A percentile compares a stretch with the other conserved stretches of the same genome.
Conservation (phyloP, 2,329 filamentous ascomycete genomes). For the Stagonosporopsis vannaccii region DNA sequence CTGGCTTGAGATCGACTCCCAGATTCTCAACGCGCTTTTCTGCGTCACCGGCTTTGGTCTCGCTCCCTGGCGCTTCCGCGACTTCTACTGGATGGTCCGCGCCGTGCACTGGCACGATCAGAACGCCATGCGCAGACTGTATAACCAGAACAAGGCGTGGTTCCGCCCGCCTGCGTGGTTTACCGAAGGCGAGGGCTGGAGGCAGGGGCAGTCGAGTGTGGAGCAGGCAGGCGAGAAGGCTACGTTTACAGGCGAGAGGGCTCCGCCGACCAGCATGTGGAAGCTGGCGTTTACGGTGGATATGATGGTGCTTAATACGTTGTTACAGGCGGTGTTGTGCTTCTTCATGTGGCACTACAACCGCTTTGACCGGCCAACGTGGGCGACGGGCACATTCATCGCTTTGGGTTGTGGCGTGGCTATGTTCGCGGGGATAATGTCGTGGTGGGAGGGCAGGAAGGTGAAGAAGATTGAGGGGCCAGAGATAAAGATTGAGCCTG, state of each 20-base stretch:
- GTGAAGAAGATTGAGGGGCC: slow-evolving; percentile 46
- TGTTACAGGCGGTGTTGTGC: slow-evolving; percentile 75
- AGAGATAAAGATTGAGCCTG: slow-evolving; percentile 12
- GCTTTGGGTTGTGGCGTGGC: slow-evolving; percentile 74
- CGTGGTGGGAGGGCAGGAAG: slow-evolving; percentile 70
- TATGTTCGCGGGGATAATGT: slow-evolving; percentile 71
- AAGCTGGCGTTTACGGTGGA: slow-evolving; percentile 81
- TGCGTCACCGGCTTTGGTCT: slow-evolving; percentile 85
- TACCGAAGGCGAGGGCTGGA: slow-evolving; percentile 49
- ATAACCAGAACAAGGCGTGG: slow-evolving; percentile 77
- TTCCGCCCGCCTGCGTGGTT: slow-evolving; percentile 74
- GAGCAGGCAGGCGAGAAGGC: slow-evolving; percentile 44
- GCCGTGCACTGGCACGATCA: slow-evolving; percentile 59
- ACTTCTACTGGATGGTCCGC: slow-evolving; percentile 73
- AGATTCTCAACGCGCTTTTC: slow-evolving; percentile 83
- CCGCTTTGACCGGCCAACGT: slow-evolving; percentile 73
- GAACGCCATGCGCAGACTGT: slow-evolving; percentile 67
- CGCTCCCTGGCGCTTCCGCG: slow-evolving; percentile 81
- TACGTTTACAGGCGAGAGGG: slow-evolving; percentile 73
- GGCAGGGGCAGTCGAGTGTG: neutral
- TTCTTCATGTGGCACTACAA: slow-evolving; percentile 85
- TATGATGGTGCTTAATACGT: slow-evolving; percentile 79
- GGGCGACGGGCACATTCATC: slow-evolving; percentile 74
- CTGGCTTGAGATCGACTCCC: slow-evolving; percentile 85
- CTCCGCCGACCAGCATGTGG: slow-evolving; percentile 71